Evolutionary conservation across 163 green algal species (phyloP).

Genomic region (Coccomyxa subellipsoidea): DNA sequence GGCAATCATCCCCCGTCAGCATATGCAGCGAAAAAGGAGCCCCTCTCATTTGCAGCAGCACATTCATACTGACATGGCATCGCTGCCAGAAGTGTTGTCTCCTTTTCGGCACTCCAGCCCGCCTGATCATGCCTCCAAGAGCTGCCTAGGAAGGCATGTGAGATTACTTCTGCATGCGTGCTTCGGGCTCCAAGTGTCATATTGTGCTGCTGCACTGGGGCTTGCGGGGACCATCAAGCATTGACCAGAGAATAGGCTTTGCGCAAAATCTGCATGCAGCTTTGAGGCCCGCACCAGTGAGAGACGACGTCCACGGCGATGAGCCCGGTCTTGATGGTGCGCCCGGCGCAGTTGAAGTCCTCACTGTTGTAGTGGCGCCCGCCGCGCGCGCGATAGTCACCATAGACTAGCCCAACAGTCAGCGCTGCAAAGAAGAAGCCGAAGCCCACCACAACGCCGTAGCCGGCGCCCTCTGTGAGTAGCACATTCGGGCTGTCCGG

Average conservation of each 20-base stretch:
- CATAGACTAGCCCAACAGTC: conserved; percentile 45
- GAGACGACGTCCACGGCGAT: conserved; percentile 71
- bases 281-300: conserved; percentile 5
- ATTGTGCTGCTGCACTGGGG: too few species aligned
- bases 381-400: conserved; percentile 29
- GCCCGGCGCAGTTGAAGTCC: conserved; percentile 73
- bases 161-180: too few species aligned
- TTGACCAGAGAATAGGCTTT: too few species aligned
- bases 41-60: neutral
- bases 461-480: conserved; percentile 14
- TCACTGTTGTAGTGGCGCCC: conserved; percentile 50
- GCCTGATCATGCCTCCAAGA: too few species aligned
- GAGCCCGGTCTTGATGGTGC: conserved; percentile 68
- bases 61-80: too few species aligned
- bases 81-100: too few species aligned
- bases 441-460: conserved; percentile 23
- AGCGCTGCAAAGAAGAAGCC: conserved; percentile 40
- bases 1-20: neutral
- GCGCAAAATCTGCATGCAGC: too few species aligned
- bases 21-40: too few species aligned
- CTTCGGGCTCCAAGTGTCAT: too few species aligned
- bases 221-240: too few species aligned
- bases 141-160: too few species aligned
- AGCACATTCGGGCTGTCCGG: neutral
- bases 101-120: too few species aligned